These are phyloP conservation scores for Pichia sp. DNA, from an alignment of 1,139 yeast genomes.

Conservation along the genomic window DNA sequence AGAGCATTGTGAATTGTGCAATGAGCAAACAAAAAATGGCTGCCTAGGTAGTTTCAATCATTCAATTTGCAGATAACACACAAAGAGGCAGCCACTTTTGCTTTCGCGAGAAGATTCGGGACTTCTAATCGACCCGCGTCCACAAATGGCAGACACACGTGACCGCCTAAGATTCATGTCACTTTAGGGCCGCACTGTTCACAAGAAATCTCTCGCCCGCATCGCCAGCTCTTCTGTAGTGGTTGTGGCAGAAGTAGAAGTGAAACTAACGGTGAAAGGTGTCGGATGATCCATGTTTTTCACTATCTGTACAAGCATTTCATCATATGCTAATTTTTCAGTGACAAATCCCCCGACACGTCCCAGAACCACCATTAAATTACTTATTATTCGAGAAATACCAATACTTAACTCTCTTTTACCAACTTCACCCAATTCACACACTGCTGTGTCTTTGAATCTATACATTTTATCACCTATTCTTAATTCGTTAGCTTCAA, in stretches of 20 bases:
- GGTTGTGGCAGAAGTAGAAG: neutral
- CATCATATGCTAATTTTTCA: slow-evolving; percentile 17
- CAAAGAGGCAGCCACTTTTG: neutral
- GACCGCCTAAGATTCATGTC: neutral
- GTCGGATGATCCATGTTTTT: neutral
- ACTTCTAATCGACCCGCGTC: neutral
- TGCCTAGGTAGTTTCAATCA: neutral
- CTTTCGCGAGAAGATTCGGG: neutral
- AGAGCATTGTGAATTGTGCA: slow-evolving; percentile 26
- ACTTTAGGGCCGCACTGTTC: neutral
- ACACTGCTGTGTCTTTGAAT: neutral
- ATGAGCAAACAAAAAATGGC: neutral
- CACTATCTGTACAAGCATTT: slow-evolving; percentile 9
- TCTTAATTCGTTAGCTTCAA: neutral
- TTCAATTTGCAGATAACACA: neutral
- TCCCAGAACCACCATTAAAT: slow-evolving; percentile 17
- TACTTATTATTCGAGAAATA: slow-evolving; percentile 18
- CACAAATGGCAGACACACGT: neutral
- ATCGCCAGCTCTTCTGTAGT: neutral
- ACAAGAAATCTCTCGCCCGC: neutral
- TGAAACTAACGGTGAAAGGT: neutral
- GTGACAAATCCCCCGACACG: slow-evolving; percentile 7
- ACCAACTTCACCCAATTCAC: slow-evolving; percentile 9
- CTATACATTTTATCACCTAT: slow-evolving; percentile 3
- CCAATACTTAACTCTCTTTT: slow-evolving; percentile 16